Evolutionary conservation across 768 basidiomycete species (phyloP).

Genomic region (Boletus fagicola): DNA sequence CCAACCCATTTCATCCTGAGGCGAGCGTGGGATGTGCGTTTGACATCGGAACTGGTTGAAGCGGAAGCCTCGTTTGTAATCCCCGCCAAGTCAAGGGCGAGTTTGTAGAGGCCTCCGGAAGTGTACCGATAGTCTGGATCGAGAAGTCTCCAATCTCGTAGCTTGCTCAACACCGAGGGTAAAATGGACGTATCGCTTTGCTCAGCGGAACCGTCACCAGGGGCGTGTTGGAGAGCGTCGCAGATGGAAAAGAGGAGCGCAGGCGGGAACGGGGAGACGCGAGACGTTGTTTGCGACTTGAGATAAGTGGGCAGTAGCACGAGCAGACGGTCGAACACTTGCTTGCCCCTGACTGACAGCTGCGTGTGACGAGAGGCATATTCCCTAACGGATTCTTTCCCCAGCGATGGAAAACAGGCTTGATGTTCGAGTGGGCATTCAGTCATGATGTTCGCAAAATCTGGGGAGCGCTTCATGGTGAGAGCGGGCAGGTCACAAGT

Average conservation of each 20-base stretch:
- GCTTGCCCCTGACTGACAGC: constrained; percentile 9
- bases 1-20: constrained; percentile 25
- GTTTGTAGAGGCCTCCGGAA: constrained; percentile 7
- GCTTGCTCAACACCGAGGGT: constrained; percentile 23
- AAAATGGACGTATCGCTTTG: constrained; percentile 9
- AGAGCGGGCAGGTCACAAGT: background rate
- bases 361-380: background rate
- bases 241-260: constrained; percentile 28
- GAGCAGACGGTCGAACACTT: constrained; percentile 16
- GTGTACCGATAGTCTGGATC: constrained; percentile 16
- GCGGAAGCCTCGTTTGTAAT: constrained; percentile 3
- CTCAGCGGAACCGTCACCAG: background rate
- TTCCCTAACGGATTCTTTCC: constrained; percentile 6
- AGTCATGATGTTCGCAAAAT: constrained; percentile 23
- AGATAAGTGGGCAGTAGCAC: constrained; percentile 15
- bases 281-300: background rate
- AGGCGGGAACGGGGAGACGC: constrained; percentile 9
- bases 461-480: constrained; percentile 13
- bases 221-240: constrained; percentile 7
- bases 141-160: constrained; percentile 28
- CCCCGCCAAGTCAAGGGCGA: constrained; percentile 23
- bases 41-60: background rate
- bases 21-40: background rate
- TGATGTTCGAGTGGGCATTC: constrained; percentile 9
- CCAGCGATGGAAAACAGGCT: background rate